Percentiles rank a stretch among this genome's conserved stretches.
These are phyloP conservation scores for Lecanicillium sp. DNA, from an alignment of 2,329 filamentous ascomycete species.

Conservation along the genomic window DNA sequence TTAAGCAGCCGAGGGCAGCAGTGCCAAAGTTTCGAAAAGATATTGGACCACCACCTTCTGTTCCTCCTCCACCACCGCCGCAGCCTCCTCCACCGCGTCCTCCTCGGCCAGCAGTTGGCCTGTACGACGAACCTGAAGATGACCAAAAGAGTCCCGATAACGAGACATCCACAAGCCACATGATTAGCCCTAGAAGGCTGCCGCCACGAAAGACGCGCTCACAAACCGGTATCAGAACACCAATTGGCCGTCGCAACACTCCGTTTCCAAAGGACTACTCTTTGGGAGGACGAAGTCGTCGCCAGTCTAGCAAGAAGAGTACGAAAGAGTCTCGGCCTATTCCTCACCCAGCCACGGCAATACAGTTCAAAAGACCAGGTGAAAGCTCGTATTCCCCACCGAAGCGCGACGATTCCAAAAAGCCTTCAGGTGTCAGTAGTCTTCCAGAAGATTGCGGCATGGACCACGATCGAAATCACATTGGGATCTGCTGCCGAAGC, in stretches of 20 bases:
- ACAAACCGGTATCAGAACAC: background rate
- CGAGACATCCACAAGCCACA: conserved; percentile 3
- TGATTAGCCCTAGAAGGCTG: conserved; percentile 7
- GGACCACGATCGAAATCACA: conserved; percentile 9
- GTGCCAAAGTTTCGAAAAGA: conserved; percentile 3
- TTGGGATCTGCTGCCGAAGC: conserved; percentile 12
- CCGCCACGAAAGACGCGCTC: background rate
- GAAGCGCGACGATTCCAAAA: background rate
- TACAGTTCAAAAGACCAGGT: conserved; percentile 2
- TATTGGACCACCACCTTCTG: conserved; percentile 4
- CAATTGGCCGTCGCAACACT: background rate
- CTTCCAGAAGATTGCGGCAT: background rate
- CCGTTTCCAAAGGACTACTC: background rate
- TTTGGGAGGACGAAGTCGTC: background rate
- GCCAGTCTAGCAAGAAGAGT: too few species aligned
- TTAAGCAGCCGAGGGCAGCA: conserved; percentile 8
- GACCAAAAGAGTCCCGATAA: background rate
- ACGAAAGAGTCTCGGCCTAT: background rate
- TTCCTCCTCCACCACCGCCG: conserved; percentile 6
- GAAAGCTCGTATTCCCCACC: background rate
- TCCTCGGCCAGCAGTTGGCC: conserved; percentile 5
- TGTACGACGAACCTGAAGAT: conserved; percentile 4
- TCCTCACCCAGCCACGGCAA: conserved; percentile 4
- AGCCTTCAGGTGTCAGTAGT: background rate
- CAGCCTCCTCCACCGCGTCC: conserved; percentile 9